Percentiles rank a stretch among this genome's conserved stretches.
These are phyloP conservation scores for Geosiphon pyriformis DNA, from an alignment of 192 early-diverging fungal species.

Conservation along the genomic window DNA sequence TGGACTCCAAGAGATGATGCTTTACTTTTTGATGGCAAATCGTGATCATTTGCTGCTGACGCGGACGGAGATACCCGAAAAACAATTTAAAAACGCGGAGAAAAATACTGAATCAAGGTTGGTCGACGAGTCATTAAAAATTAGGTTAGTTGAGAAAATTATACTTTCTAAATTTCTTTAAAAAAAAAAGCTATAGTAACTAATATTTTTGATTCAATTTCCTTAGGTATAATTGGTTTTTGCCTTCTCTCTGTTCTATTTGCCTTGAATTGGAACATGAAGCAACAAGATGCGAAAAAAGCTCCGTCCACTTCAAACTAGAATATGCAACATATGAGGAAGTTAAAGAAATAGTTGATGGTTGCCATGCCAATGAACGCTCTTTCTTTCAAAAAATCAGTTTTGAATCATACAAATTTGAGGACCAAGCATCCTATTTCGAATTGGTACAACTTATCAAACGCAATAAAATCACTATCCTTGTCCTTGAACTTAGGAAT, in stretches of 20 bases:
- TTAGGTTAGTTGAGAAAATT: no score
- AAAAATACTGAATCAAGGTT: neutral
- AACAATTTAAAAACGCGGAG: neutral
- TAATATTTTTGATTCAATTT: no score
- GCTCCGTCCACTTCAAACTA: neutral
- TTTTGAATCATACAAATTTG: neutral
- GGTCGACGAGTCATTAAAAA: no score
- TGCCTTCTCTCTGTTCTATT: neutral
- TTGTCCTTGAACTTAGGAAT: neutral
- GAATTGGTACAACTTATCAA: neutral
- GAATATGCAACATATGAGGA: neutral
- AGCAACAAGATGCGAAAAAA: neutral
- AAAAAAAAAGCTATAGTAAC: no score
- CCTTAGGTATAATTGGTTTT: neutral
- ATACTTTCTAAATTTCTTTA: no score
- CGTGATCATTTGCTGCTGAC: neutral
- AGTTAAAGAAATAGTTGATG: neutral
- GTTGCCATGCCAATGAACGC: neutral
- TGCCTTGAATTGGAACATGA: neutral
- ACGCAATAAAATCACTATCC: neutral
- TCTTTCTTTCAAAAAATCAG: neutral
- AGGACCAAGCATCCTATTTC: neutral
- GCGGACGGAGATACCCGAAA: no score
- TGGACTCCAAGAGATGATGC: neutral
- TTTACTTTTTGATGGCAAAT: neutral